Evolutionary conservation across 768 basidiomycete species (phyloP), one percentile per base, ranked within the genome.

Genomic region (Agrocybe praecox): DNA sequence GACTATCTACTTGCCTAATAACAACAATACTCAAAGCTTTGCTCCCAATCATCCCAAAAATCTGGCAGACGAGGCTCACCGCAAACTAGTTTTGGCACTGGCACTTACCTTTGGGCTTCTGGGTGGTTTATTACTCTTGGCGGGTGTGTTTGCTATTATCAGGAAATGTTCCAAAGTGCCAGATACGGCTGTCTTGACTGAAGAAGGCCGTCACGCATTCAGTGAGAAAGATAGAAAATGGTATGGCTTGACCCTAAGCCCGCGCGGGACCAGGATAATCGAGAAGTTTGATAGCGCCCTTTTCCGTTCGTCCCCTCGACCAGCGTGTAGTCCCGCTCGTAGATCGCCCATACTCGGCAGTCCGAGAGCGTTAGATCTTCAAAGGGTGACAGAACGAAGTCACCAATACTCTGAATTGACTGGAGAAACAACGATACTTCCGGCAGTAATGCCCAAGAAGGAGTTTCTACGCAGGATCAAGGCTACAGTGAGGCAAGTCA

Each of bases 401-500:
- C 71, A 72, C 40, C 70, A 68, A 46, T 58, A 69, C 56, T 69
- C 50, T 58, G 55, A 49, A 59, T 60, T 68, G 65, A 59, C 64
- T 68, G 61, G 45, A 9, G 52, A 57, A 8, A 61, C 62, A 24
- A 44, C 67, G 62, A 81, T 78, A 55, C 12, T n/a, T 15, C 80
- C 86, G 8, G 81, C 79, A 9, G 76, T 87, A 36, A 85, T 90
- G 80, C 86, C 80, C 67, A 92, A 90, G 68, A 77, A 74, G 17
- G 87, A 89, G 65, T 90, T 91, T 64, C 61, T 90, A 51, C 77
- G 79, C n/a, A 80, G 75, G 67, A 78, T 91, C 43, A 81, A 75
- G 59, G 77, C 83, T 47, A 87, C 87, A 2, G 84, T 88, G 32
- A 78, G 89, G 54, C 80, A 84, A 44, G 88, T 89, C 58, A 90